Evolutionary conservation across 2,329 filamentous ascomycete genomes (phyloP), one percentile per base, ranked within the genome.

Genomic region (Fusarium sp.): DNA sequence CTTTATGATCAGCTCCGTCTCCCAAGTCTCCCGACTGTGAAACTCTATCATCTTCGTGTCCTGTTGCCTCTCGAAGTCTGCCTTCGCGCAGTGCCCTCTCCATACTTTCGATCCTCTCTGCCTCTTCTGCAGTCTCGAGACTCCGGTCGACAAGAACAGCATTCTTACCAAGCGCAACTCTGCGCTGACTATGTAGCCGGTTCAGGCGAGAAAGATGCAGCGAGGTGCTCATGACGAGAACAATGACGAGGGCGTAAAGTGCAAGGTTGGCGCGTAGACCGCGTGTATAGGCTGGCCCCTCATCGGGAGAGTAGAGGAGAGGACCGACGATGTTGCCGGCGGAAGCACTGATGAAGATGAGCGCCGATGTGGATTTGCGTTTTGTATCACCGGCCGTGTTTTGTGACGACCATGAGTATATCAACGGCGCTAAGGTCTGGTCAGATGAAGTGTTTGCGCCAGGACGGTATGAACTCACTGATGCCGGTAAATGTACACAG

Each of bases 381-480:
- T 91, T 91, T 0, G 88, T 90, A 68, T 90, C 87, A 2, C 88
- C 88, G 0, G 84, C 88, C 0, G 88, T 88, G 61, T 88, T 88
- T 57, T 85, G 83, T 2, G 82, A 78, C 2, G 82, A 84, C 84
- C 84, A 87, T 0, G 83, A 82, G 61, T 85, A 87, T 36, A 88
- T 83, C 27, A 88, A 73, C 0, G 84, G 86, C 4, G 86, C 74
- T 52, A 14, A 6, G 4, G 1, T 1, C 3, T 11, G 17, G 31
- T 72, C 33, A 70, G 48, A 70, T 25, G 69, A 67, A 4, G 11
- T 17, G 10, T 4, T 15, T 5, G 11, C 7, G 9, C 6, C n/a
- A 17, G 9, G 2, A 7, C 15, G 3, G 15, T 2, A 14, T 81
- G 1, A 4, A 7, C 72, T 63, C 53, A 76, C 74, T 76, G 8